phyloP scores from a whole-genome alignment of 108 stramenopile genomes.

The Schizochytrium sp. region DNA sequence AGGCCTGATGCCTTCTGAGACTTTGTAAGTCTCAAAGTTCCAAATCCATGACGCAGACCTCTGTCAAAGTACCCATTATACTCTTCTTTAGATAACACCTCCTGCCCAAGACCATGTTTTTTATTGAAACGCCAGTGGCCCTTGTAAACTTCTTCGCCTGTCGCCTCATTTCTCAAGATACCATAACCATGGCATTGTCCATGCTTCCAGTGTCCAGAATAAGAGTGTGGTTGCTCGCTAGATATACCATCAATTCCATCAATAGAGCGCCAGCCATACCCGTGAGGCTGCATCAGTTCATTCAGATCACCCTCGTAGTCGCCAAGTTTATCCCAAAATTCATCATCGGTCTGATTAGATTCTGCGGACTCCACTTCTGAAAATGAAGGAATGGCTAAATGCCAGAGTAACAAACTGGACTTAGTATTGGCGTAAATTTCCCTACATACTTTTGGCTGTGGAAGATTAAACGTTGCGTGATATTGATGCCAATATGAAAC shows the following conservation, averaged over 20 bases:
- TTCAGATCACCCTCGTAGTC: constrained; percentile 54
- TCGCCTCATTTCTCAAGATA: background rate
- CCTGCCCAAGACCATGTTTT: background rate
- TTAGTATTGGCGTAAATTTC: background rate
- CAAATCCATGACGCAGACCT: background rate
- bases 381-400: background rate
- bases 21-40: background rate
- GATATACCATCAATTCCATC: background rate
- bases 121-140: background rate
- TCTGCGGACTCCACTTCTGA: background rate
- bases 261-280: background rate
- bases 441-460: background rate
- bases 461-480: background rate
- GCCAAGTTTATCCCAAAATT: background rate
- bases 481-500: background rate
- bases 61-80: background rate
- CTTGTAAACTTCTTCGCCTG: constrained; percentile 10
- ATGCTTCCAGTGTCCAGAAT: background rate
- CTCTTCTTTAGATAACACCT: background rate
- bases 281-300: background rate
- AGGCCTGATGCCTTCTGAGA: background rate
- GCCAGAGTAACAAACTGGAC: background rate
- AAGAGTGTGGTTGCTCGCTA: background rate
- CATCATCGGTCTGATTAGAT: no score
- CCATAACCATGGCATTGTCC: background rate